These are phyloP conservation scores for Solanum tarijense DNA, from an alignment of 257 asterid genomes.

Conservation along the genomic window DNA sequence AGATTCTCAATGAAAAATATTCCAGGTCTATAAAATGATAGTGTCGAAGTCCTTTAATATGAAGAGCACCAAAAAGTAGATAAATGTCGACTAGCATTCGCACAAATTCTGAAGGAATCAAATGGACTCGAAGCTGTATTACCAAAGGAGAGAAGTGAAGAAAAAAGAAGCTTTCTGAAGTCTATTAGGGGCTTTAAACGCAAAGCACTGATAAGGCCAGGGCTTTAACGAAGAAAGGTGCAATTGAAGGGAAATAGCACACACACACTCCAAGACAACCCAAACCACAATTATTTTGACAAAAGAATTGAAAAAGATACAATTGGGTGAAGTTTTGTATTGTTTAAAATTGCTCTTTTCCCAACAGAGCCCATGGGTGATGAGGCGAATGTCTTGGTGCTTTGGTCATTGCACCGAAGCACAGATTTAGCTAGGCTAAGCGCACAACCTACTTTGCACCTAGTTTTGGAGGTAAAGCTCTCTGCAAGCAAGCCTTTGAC, in stretches of 20 bases:
- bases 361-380: not conserved
- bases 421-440: not conserved
- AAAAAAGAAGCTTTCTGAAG: not conserved
- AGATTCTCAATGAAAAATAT: not conserved
- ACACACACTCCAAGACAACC: not conserved
- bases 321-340: not conserved
- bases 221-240: not conserved
- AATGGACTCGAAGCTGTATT: not conserved
- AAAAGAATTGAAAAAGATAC: not conserved
- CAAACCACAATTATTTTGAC: not conserved
- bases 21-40: not conserved
- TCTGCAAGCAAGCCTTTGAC: not conserved
- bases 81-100: not conserved
- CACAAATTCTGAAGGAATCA: not conserved
- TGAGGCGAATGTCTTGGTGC: not conserved
- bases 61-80: not conserved
- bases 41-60: not conserved
- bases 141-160: not conserved
- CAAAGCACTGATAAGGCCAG: not conserved
- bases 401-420: not conserved
- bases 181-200: too few relatives aligned
- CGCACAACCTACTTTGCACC: not conserved
- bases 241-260: not conserved
- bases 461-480: not conserved
- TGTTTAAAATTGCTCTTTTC: not conserved